Evolutionary conservation across 2,329 filamentous ascomycete genomes (phyloP), one percentile per base, ranked within the genome.

Genomic region (Talaromyces sp.): DNA sequence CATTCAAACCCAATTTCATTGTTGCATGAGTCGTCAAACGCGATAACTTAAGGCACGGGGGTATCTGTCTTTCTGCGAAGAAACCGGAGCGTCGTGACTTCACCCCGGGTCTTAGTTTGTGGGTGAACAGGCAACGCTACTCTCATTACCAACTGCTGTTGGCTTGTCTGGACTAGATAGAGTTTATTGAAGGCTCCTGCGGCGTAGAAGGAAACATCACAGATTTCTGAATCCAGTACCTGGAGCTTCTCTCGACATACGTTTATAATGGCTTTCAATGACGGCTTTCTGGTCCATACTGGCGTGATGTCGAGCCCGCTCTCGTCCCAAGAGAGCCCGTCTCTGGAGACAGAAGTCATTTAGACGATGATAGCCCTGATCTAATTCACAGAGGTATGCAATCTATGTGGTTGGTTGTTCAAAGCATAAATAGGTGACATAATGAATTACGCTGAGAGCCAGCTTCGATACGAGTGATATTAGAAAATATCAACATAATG

Each of bases 1-100:
- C 66, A 66, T 57, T 68, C 69, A 63, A 71, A 68, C 60, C 66
- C 69, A 37, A 71, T 65, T 1, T 35, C 39, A 52, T 60, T 71
- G 5, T 68, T 39, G 19, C 65, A 64, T 4, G 65, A 64, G 22
- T 68, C 13, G 49, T 70, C 59, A 27, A 67, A 65, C 41, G 62
- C 33, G 41, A 70, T 50, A 19, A 70, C 27, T 24, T 54, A 19
- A 4, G 69, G 69, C 10, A 69, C 24, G 61, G 69, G 58, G 3
- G 33, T 16, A 16, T 45, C 9, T 14, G 60, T 62, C 7, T 43
- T 49, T 24, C 35, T 35, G 3, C 60, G 60, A 11, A 62, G n/a
- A 24, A 49, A 62, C n/a, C 19, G 33, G 1, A 62, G 33, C 24
- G 60, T 62, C 11, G 60, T 50, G 3, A 62, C 49, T 22, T 62